Evolutionary conservation across 345 rosid genomes (phyloP).

Genomic region (Sonneratia caseolaris): DNA sequence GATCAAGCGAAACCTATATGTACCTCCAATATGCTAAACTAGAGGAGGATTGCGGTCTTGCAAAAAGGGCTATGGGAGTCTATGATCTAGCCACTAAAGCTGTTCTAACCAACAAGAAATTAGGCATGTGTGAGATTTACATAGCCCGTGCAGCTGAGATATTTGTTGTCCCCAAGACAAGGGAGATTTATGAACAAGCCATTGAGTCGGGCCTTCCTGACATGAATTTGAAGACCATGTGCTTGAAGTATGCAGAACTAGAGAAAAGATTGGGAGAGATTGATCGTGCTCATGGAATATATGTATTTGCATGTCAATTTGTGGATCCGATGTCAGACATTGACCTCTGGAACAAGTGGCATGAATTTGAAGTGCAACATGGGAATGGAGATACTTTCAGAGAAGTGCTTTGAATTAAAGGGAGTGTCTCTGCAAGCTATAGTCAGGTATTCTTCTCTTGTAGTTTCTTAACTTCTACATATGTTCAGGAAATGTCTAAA

Average conservation of each 20-base stretch:
- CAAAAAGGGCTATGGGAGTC: slow-evolving; percentile 96
- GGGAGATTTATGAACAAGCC: slow-evolving; percentile 92
- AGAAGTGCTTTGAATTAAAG: slow-evolving; percentile 81
- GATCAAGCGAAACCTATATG: slow-evolving; percentile 71
- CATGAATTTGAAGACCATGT: slow-evolving; percentile 86
- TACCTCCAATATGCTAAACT: slow-evolving; percentile 94
- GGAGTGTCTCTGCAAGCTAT: slow-evolving; percentile 86
- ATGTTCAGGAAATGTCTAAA: too few relatives aligned
- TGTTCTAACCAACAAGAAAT: slow-evolving; percentile 68
- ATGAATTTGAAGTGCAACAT: slow-evolving; percentile 83
- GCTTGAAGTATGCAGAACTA: slow-evolving; percentile 76
- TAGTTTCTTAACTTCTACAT: too few relatives aligned
- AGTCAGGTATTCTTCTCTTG: slow-evolving; percentile 47
- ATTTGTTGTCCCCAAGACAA: slow-evolving; percentile 86
- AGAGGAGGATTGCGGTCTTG: slow-evolving; percentile 90
- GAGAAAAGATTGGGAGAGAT: slow-evolving; percentile 93
- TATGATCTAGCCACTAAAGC: slow-evolving; percentile 88
- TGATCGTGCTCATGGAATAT: slow-evolving; percentile 70
- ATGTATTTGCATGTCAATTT: slow-evolving; percentile 74
- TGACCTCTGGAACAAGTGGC: slow-evolving; percentile 88
- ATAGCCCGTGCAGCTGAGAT: slow-evolving; percentile 88
- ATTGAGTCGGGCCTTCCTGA: slow-evolving; percentile 92
- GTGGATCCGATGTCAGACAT: slow-evolving; percentile 82
- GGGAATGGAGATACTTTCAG: slow-evolving; percentile 95
- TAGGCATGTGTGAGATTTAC: slow-evolving; percentile 87